Base-by-base conservation (phyloP, 208 protist species). In the Zelonia costaricensis region DNA sequence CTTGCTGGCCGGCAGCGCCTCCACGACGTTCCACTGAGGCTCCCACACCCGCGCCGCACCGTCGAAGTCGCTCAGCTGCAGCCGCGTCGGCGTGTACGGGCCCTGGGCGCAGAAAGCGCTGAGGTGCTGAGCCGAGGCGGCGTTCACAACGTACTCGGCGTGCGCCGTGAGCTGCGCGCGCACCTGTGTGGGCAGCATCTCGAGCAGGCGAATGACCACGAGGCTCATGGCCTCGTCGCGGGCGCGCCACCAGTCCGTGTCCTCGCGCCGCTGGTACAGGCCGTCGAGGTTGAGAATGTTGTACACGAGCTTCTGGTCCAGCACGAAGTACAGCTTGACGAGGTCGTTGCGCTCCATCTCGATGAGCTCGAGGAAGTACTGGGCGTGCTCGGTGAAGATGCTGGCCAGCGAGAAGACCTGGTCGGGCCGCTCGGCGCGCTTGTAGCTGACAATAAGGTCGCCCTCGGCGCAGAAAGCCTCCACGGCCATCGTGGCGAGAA, bases 1-100 rank as follows among this genome's bases (percentile, higher is more conserved):
- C 23, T 39, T 49, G 13, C 13, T 25, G 7, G 30, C 20, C 9
- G 68, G 65, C n/a, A 94, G 71, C 27, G 89, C 86, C 71, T 95
- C 89, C 25, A 93, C 86, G 13, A 91, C 59, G 70, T 95, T 95
- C 84, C 85, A 93, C 58, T 88, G 74, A 20, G 81, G 77, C 28
- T 92, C 78, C 89, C 89, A 95, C 47, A 74, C 52, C 5, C 81
- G 71, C 51, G 69, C 66, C 3, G 73, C 66, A 0, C 73, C 70
- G 46, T 76, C 69, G 55, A 79, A 95, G 55, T 67, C 71, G 25
- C 80, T 77, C 31, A 93, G 53, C 46, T 58, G 49, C 28, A 95
- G 64, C 6, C 69, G 56, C 10, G 89, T 95, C 4, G 68, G 55
- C 22, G 88, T 68, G 62, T 93, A 95, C 0, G 86, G 78, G 4